These are phyloP conservation scores for Syzygium aqueum DNA, from an alignment of 345 rosid species.

Conservation along the genomic window DNA sequence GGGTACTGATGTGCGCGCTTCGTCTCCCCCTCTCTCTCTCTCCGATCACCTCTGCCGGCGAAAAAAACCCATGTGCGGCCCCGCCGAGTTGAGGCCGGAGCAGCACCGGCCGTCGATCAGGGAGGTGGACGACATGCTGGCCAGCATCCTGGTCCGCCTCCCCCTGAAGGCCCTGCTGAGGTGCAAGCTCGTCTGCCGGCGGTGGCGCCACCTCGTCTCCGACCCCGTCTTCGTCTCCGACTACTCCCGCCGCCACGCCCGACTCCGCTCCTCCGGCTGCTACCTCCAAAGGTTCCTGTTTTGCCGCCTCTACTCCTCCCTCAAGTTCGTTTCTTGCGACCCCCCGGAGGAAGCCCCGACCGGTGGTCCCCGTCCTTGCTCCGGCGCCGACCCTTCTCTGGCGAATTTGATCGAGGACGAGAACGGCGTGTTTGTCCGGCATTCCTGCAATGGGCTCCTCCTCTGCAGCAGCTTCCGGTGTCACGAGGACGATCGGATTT, in stretches of 20 bases:
- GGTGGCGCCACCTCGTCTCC: slow-evolving; percentile 13
- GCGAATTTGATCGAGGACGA: slow-evolving; percentile 11
- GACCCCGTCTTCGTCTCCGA: slow-evolving; percentile 4
- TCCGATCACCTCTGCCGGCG: not conserved
- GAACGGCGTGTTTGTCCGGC: slow-evolving; percentile 5
- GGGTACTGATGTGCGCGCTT: not conserved
- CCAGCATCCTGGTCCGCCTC: not conserved
- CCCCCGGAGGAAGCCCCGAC: not conserved
- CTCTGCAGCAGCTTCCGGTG: slow-evolving; percentile 18
- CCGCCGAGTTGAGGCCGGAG: not conserved
- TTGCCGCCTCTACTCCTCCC: not conserved
- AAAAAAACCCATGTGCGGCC: not conserved
- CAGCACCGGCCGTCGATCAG: not conserved
- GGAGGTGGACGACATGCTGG: not conserved
- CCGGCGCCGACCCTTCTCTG: not conserved
- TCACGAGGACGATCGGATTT: slow-evolving; percentile 5
- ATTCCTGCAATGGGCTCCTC: slow-evolving; percentile 20
- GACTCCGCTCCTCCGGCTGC: slow-evolving; percentile 10
- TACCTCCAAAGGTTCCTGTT: slow-evolving; percentile 12
- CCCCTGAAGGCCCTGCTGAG: slow-evolving; percentile 12
- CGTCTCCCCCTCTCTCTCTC: not conserved
- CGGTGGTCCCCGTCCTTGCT: not conserved
- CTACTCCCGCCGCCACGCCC: not conserved
- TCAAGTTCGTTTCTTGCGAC: not conserved
- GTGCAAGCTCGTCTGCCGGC: slow-evolving; percentile 17